phyloP scores from a whole-genome alignment of 2,329 filamentous ascomycete genomes.

The Aurifilum marmelostoma region DNA sequence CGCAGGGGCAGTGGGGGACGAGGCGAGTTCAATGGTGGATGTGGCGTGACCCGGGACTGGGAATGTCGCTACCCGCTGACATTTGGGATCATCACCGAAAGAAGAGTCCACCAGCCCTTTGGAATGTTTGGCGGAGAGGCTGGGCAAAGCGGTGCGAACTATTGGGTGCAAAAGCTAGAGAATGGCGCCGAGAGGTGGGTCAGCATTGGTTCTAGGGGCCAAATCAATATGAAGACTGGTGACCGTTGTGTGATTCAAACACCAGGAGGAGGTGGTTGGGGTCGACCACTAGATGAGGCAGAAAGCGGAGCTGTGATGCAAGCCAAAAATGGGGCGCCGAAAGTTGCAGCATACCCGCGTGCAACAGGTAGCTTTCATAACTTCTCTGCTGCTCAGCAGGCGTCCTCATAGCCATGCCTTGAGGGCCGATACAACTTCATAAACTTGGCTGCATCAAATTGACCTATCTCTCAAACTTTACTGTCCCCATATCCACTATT shows the following conservation, averaged over 20 bases:
- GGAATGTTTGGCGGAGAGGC: constrained; percentile 28
- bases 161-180: constrained; percentile 21
- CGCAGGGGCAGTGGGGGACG: constrained; percentile 31
- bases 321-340: neutral
- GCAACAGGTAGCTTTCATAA: constrained; percentile 22
- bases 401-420: constrained; percentile 34
- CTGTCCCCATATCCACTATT: too few species aligned
- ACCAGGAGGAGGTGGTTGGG: constrained; percentile 22
- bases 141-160: constrained; percentile 22
- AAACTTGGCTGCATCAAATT: neutral
- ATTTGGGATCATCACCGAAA: constrained; percentile 25
- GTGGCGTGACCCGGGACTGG: constrained; percentile 33
- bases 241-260: constrained; percentile 29
- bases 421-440: neutral
- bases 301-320: neutral
- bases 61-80: constrained; percentile 21
- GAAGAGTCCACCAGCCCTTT: constrained; percentile 22
- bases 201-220: constrained; percentile 27
- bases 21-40: constrained; percentile 30
- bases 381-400: constrained; percentile 18
- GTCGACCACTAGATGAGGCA: neutral
- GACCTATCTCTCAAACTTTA: too few species aligned
- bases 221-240: constrained; percentile 28
- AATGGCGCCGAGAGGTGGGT: constrained; percentile 27
- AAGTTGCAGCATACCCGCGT: constrained; percentile 9